Conservation (phyloP, 345 rosid genomes). For the Eucalyptus victrix region DNA sequence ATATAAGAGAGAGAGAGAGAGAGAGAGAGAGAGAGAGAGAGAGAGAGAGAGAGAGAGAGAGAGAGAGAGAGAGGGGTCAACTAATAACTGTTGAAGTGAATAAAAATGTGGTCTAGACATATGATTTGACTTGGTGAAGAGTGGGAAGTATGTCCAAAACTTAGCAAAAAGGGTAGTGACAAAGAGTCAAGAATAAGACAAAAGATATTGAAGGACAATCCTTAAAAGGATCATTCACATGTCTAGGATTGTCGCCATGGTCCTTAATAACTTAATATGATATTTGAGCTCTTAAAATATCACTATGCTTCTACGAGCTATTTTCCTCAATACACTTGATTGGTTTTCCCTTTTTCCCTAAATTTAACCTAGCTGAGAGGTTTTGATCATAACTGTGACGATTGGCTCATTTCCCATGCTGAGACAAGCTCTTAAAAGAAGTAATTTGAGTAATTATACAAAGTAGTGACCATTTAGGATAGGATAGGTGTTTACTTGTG, state of each 20-base stretch:
- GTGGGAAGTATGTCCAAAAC: neutral
- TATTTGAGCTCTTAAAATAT: neutral
- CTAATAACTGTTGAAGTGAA: neutral
- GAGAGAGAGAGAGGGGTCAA: neutral
- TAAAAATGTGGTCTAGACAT: neutral
- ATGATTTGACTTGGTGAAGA: neutral
- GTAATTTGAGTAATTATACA: neutral
- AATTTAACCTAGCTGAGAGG: neutral
- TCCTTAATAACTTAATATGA: neutral
- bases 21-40: neutral
- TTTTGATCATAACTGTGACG: neutral
- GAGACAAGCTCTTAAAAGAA: neutral
- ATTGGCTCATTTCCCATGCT: neutral
- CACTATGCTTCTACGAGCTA: fast-evolving
- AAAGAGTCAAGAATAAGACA: neutral
- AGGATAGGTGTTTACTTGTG: neutral
- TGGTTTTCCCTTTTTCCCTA: neutral
- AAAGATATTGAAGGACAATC: neutral
- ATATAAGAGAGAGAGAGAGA: neutral
- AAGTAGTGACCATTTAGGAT: neutral
- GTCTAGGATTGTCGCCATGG: neutral
- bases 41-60: neutral
- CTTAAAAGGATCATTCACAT: neutral
- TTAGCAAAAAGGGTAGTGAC: neutral
- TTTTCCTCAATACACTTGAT: neutral